These are phyloP conservation scores for Boeremia exigua DNA, from an alignment of 2,329 filamentous ascomycete species.

Conservation along the genomic window DNA sequence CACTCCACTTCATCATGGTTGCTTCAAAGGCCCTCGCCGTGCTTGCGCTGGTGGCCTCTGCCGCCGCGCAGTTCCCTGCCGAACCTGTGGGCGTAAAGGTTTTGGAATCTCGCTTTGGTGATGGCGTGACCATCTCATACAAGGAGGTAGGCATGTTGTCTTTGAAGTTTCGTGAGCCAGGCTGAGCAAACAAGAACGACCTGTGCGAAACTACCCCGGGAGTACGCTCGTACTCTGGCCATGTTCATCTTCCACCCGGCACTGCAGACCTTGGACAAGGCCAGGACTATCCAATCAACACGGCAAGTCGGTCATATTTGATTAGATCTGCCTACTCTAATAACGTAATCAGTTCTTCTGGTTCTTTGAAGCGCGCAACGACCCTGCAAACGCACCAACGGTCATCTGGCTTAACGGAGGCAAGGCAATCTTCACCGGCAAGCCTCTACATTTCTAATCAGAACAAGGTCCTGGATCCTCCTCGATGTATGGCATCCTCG, in stretches of 20 bases:
- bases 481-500: conserved; percentile 27
- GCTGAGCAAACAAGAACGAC: conserved; percentile 36
- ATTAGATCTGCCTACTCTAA: background rate
- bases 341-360: conserved; percentile 23
- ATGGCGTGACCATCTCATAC: conserved; percentile 33
- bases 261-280: conserved; percentile 27
- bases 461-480: conserved; percentile 19
- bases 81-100: conserved; percentile 22
- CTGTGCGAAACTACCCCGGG: conserved; percentile 61
- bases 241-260: conserved; percentile 44
- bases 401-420: conserved; percentile 25
- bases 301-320: conserved; percentile 44
- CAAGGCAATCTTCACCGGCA: background rate
- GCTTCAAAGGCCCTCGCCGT: background rate
- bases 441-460: background rate
- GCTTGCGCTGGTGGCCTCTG: conserved; percentile 11
- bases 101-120: conserved; percentile 26
- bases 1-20: background rate
- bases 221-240: conserved; percentile 61
- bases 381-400: conserved; percentile 24
- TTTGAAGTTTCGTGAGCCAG: background rate
- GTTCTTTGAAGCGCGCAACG: conserved; percentile 29
- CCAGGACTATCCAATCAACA: conserved; percentile 29
- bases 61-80: conserved; percentile 22
- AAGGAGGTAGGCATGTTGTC: conserved; percentile 27